Evolutionary conservation across 805 yeast species (phyloP).

Genomic region (Hanseniaspora clermontiae): DNA sequence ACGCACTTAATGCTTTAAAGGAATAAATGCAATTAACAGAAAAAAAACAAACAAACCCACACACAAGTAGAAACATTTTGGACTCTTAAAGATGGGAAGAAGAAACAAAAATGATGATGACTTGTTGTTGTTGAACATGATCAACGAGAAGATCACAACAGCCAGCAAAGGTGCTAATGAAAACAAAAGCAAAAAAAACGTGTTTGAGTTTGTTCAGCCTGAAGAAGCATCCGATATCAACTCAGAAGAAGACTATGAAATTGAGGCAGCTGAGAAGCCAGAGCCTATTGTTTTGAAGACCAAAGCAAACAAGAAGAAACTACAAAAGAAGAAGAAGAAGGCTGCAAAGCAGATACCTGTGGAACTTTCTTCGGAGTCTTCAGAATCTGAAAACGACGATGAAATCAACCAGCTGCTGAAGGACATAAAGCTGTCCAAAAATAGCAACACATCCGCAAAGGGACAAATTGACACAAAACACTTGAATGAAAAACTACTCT

Average conservation of each 20-base stretch:
- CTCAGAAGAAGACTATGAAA: conserved; percentile 8
- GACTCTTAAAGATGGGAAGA: conserved; percentile 20
- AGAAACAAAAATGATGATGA: conserved; percentile 25
- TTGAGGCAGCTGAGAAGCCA: background rate
- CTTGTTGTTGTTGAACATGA: conserved; percentile 7
- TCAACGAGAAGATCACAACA: conserved; percentile 6
- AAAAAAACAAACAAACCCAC: background rate
- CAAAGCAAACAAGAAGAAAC: conserved; percentile 15
- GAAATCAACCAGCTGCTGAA: conserved; percentile 7
- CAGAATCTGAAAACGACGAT: conserved; percentile 14
- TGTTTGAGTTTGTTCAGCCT: conserved; percentile 1
- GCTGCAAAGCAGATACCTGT: conserved; percentile 5
- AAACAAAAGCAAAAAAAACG: background rate
- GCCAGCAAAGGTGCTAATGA: background rate
- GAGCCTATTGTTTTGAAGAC: background rate
- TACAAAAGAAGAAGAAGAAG: conserved; percentile 19
- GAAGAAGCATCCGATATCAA: conserved; percentile 15
- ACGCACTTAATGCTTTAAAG: too few species aligned
- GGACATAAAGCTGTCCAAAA: conserved; percentile 10
- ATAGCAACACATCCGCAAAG: conserved; percentile 16
- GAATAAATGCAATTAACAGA: background rate
- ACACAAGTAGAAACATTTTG: conserved; percentile 28
- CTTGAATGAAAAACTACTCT: background rate
- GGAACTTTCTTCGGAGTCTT: background rate
- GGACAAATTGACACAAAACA: conserved; percentile 32